Conservation (phyloP, 257 asterid genomes). For the Leonotis leonurus region DNA sequence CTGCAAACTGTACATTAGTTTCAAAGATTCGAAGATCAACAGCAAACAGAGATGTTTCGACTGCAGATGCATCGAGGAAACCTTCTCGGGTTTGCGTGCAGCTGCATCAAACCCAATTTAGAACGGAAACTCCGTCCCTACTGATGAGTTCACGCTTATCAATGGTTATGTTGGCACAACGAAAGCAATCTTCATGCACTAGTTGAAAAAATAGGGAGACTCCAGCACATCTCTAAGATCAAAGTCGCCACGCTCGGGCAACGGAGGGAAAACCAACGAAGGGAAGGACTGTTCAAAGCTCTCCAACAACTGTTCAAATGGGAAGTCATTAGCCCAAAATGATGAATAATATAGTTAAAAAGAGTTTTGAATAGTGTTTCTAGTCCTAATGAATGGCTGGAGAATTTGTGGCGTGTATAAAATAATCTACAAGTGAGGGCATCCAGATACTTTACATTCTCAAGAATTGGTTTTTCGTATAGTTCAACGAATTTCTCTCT, state of each 20-base stretch:
- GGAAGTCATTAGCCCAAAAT: conserved; percentile 14
- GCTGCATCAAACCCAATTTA: conserved; percentile 4
- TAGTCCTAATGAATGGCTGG: background rate
- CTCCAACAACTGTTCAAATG: conserved; percentile 63
- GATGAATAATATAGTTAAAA: background rate
- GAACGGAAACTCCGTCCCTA: background rate
- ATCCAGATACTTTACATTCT: conserved; percentile 52
- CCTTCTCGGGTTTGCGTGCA: conserved; percentile 6
- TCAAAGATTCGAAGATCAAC: conserved; percentile 12
- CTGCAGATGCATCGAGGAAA: background rate
- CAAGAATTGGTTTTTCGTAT: conserved; percentile 73
- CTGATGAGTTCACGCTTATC: background rate
- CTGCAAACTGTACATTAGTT: conserved; percentile 28
- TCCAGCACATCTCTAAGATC: conserved; percentile 69
- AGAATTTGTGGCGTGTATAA: background rate
- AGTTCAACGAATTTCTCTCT: conserved; percentile 88
- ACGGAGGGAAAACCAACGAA: conserved; percentile 61
- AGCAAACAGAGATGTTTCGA: conserved; percentile 8
- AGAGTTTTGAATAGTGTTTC: background rate
- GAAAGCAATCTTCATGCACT: background rate
- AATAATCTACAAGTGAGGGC: background rate
- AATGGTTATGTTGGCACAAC: conserved; percentile 1
- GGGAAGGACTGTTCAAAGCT: conserved; percentile 77
- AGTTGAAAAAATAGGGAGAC: conserved; percentile 92
- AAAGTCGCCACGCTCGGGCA: conserved; percentile 88